A percentile compares a stretch with the other conserved stretches of the same genome.
Evolutionary conservation across 73 alveolate genomes (phyloP).

Genomic region (Stentor coeruleus): DNA sequence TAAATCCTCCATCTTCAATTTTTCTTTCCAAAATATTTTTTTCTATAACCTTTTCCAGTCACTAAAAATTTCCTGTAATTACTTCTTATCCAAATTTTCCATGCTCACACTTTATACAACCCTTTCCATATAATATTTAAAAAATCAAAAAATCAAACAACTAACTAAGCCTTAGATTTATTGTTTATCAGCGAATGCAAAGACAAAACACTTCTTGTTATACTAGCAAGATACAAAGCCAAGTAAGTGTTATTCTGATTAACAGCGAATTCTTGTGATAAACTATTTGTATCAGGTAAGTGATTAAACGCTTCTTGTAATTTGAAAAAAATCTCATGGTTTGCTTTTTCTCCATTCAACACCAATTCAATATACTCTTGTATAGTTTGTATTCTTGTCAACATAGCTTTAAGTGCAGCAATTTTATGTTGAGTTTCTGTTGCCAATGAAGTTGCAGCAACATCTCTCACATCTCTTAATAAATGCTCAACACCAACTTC

Average conservation of each 20-base stretch:
- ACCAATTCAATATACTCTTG: slow-evolving; percentile 41
- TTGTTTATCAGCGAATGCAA: slow-evolving; percentile 23
- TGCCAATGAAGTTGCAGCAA: slow-evolving; percentile 57
- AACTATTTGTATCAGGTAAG: slow-evolving; percentile 39
- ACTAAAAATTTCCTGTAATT: no score
- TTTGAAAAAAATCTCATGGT: slow-evolving; percentile 44
- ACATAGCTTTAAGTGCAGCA: slow-evolving; percentile 42
- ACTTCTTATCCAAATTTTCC: no score
- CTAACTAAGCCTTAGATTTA: slow-evolving; percentile 12
- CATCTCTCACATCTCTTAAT: slow-evolving; percentile 96
- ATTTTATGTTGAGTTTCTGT: slow-evolving; percentile 54
- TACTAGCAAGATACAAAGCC: slow-evolving; percentile 14
- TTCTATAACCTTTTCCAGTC: no score
- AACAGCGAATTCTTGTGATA: slow-evolving; percentile 12
- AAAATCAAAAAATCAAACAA: no score
- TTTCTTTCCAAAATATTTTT: no score
- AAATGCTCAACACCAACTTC: slow-evolving; percentile 99
- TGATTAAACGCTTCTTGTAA: slow-evolving; percentile 57
- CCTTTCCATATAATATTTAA: no score
- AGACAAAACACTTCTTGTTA: slow-evolving; percentile 14
- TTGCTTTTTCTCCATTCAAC: slow-evolving; percentile 37
- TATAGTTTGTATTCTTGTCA: slow-evolving; percentile 40
- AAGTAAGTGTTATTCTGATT: slow-evolving; percentile 16
- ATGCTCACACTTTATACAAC: no score
- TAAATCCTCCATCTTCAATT: no score